phyloP scores from a whole-genome alignment of 108 stramenopile species.

The Conticribra weissflogii region DNA sequence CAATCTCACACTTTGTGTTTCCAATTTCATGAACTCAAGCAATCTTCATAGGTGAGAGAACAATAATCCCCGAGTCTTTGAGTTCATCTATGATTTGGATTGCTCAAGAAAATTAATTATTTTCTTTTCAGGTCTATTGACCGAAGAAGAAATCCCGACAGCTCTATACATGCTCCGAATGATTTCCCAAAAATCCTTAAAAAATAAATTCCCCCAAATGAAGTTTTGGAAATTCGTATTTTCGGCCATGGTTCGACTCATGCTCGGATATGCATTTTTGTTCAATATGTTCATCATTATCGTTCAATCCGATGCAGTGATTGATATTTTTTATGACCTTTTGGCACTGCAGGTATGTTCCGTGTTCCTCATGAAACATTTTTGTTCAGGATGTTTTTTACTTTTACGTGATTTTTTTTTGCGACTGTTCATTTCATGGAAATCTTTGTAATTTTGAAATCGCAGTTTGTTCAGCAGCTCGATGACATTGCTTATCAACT shows the following conservation, averaged over 20 bases:
- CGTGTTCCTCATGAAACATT: no score
- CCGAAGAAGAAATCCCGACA: conserved; percentile 42
- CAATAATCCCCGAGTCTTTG: not conserved
- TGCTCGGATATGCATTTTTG: conserved; percentile 8
- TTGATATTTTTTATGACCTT: conserved; percentile 24
- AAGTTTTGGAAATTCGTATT: conserved; percentile 14
- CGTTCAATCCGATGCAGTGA: conserved; percentile 8
- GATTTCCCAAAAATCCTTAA: conserved; percentile 26
- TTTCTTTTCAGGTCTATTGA: conserved; percentile 20
- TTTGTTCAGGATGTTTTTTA: no score
- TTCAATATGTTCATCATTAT: conserved; percentile 23
- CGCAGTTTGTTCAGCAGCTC: no score
- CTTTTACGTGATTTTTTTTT: no score
- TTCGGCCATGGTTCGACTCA: conserved; percentile 9
- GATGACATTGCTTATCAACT: no score
- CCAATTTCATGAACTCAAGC: no score
- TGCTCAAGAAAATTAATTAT: no score
- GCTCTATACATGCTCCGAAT: conserved; percentile 15
- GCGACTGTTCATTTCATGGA: no score
- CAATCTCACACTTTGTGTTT: no score
- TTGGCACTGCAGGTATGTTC: conserved; percentile 25
- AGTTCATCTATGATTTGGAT: no score
- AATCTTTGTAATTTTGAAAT: no score
- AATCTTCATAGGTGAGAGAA: no score
- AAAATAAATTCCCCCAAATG: not conserved